These are phyloP conservation scores for Dothideomycetidae sp. DNA, from an alignment of 2,329 filamentous ascomycete genomes.

Conservation along the genomic window DNA sequence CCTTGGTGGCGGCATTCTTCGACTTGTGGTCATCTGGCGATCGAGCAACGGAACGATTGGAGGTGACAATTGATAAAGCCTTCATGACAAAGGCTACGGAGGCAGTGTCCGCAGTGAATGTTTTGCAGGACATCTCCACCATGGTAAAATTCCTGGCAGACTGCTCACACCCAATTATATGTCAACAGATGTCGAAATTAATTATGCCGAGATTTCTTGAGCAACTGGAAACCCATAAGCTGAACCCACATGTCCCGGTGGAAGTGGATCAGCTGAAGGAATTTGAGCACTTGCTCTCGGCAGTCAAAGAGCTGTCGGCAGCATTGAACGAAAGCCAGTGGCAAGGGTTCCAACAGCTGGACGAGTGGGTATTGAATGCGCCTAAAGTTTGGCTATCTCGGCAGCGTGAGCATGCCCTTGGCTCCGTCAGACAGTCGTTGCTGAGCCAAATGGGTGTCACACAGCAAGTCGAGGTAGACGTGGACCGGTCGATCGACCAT, in stretches of 20 bases:
- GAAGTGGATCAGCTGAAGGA: constrained; percentile 53
- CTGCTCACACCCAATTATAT: constrained; percentile 35
- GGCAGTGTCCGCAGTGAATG: constrained; percentile 13
- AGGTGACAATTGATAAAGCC: no score
- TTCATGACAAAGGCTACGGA: neutral
- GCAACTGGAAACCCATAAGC: constrained; percentile 57
- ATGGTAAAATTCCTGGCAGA: constrained; percentile 38
- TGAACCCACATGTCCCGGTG: constrained; percentile 61
- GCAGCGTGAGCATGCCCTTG: constrained; percentile 64
- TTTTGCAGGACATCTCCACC: constrained; percentile 30
- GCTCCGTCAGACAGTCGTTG: constrained; percentile 56
- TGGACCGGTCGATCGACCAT: constrained; percentile 9
- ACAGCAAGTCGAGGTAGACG: constrained; percentile 52
- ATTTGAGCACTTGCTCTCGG: constrained; percentile 58
- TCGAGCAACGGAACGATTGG: no score
- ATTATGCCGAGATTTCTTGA: constrained; percentile 57
- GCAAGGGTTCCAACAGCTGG: constrained; percentile 35
- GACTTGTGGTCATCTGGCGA: constrained; percentile 4
- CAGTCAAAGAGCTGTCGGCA: constrained; percentile 37
- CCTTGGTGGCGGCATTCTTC: constrained; percentile 3
- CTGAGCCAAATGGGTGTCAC: constrained; percentile 50
- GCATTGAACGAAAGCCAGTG: neutral
- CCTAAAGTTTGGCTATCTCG: constrained; percentile 76
- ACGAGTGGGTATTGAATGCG: constrained; percentile 67
- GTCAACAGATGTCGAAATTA: constrained; percentile 45